Percentiles rank a stretch among this genome's conserved stretches.
phyloP scores from a whole-genome alignment of 208 protist genomes.

The Blechomonas ayalai region DNA sequence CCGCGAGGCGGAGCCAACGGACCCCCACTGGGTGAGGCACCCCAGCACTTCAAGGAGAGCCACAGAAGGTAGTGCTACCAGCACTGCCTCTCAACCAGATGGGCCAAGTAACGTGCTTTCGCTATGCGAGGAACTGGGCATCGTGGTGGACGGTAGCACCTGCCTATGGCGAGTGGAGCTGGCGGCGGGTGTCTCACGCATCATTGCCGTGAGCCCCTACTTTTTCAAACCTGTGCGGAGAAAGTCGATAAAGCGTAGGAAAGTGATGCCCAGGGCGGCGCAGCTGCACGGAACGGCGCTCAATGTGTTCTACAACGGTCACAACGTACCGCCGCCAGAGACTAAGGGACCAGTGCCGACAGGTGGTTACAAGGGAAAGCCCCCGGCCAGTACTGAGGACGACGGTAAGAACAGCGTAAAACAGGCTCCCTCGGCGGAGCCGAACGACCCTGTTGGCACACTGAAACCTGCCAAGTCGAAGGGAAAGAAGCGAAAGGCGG shows the following conservation, averaged over 20 bases:
- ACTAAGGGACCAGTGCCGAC: too few species aligned
- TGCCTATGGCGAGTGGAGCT: slow-evolving; percentile 50
- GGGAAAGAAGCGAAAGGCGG: too few species aligned
- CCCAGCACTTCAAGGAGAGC: background rate
- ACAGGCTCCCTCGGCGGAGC: too few species aligned
- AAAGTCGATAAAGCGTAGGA: slow-evolving; percentile 34
- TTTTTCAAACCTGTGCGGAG: slow-evolving; percentile 32
- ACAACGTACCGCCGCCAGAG: background rate
- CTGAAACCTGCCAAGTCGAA: too few species aligned
- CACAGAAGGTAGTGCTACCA: background rate
- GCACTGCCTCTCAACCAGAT: background rate
- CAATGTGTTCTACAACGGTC: slow-evolving; percentile 11
- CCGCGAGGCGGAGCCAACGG: slow-evolving; percentile 24
- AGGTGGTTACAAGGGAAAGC: too few species aligned
- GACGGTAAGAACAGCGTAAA: too few species aligned
- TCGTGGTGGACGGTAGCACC: slow-evolving; percentile 36
- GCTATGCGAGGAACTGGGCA: slow-evolving; percentile 14
- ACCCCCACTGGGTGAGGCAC: slow-evolving; percentile 41
- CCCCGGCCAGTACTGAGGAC: too few species aligned
- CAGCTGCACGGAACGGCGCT: slow-evolving; percentile 13
- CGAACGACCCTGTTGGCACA: background rate
- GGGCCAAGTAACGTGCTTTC: background rate
- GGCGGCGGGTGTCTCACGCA: slow-evolving; percentile 8
- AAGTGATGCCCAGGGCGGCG: slow-evolving; percentile 4
- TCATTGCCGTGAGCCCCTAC: slow-evolving; percentile 45